phyloP scores from a whole-genome alignment of 225 moss, liverwort and hornwort genomes.

The Sphagnum contortum region DNA sequence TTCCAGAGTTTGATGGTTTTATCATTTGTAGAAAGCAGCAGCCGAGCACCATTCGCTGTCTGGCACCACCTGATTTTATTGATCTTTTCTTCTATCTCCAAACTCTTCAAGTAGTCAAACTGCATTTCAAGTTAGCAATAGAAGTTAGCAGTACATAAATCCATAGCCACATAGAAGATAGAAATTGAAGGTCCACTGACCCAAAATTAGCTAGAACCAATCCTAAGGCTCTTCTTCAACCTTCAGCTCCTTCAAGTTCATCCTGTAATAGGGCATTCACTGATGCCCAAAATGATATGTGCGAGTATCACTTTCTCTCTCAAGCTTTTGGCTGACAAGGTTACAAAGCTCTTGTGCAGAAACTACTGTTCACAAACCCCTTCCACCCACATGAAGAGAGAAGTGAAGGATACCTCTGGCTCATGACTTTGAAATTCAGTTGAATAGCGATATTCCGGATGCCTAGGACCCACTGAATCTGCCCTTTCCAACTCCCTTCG shows the following conservation, averaged over 20 bases:
- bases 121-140: constrained; percentile 20
- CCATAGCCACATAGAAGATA: not conserved
- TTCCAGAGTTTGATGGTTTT: constrained; percentile 99
- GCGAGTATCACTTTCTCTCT: no score
- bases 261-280: no score
- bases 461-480: constrained; percentile 76
- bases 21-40: constrained; percentile 98
- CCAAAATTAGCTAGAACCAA: no score
- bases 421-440: constrained; percentile 99
- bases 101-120: constrained; percentile 99
- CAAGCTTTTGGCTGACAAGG: no score
- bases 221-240: no score
- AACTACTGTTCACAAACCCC: no score
- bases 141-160: not conserved
- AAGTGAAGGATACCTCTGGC: constrained; percentile 56
- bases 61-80: constrained; percentile 99
- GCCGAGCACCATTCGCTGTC: constrained; percentile 91
- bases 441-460: constrained; percentile 98
- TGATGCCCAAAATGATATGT: no score
- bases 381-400: no score
- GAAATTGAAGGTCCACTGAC: no score
- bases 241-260: no score
- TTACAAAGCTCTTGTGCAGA: no score
- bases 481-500: constrained; percentile 91
- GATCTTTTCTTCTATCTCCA: constrained; percentile 99